Evolutionary conservation across 139 green algal species (phyloP).

Genomic region (Eudorina sp.): DNA sequence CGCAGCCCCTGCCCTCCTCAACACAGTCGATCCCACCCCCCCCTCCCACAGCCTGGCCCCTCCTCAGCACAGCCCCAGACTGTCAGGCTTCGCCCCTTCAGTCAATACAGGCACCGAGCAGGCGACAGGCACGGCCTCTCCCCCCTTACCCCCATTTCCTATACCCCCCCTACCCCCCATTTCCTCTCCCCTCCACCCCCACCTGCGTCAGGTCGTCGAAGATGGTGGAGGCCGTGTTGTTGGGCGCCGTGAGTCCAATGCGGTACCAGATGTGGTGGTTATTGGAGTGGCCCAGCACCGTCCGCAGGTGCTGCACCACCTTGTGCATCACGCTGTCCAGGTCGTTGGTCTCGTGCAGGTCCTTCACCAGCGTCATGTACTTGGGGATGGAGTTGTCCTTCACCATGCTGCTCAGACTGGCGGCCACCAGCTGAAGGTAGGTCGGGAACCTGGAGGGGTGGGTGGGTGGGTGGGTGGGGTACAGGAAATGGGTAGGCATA

Average conservation of each 20-base stretch:
- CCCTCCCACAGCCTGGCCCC: no score
- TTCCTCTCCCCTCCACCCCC: no score
- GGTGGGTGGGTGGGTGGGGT: background rate
- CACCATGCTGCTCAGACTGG: constrained; percentile 62
- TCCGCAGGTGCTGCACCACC: constrained; percentile 59
- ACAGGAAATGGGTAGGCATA: background rate
- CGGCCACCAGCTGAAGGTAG: constrained; percentile 67
- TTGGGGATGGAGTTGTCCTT: constrained; percentile 65
- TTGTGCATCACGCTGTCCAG: constrained; percentile 57
- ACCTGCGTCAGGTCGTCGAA: constrained; percentile 59
- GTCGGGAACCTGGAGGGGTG: constrained; percentile 60
- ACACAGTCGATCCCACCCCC: no score
- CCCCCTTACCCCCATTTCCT: no score
- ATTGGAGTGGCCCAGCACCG: constrained; percentile 57
- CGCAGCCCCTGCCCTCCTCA: no score
- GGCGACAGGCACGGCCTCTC: no score
- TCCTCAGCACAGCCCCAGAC: no score
- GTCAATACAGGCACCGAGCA: no score
- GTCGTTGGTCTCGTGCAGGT: constrained; percentile 48
- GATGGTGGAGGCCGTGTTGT: constrained; percentile 65
- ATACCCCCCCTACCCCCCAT: no score
- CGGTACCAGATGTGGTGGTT: constrained; percentile 71
- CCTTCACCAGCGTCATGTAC: constrained; percentile 59
- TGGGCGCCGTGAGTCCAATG: constrained; percentile 59
- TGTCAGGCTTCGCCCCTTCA: no score